These are phyloP conservation scores for Marsdenia floribunda DNA, from an alignment of 257 asterid genomes.

Conservation along the genomic window DNA sequence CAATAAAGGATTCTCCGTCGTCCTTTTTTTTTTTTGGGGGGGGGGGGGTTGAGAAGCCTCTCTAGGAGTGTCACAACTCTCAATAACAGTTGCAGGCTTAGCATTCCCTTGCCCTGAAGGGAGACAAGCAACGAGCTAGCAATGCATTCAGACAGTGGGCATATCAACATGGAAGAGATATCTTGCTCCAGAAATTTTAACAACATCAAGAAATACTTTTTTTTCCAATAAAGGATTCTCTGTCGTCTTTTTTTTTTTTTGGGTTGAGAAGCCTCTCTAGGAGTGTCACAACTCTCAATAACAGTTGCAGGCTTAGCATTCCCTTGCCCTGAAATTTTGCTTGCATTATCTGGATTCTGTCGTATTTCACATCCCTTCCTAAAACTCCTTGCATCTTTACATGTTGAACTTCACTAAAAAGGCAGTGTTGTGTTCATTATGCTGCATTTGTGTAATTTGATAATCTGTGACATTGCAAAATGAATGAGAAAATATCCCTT, in stretches of 20 bases:
- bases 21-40: not conserved
- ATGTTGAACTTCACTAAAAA: no score
- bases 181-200: not conserved
- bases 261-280: not conserved
- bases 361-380: not conserved
- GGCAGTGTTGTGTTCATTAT: not conserved
- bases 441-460: not conserved
- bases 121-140: not conserved
- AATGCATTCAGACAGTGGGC: not conserved
- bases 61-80: not conserved
- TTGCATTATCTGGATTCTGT: conserved; percentile 13
- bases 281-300: conserved; percentile 1
- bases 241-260: not conserved
- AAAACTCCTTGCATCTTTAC: not conserved
- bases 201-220: conserved; percentile 12
- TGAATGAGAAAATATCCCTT: not conserved
- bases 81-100: conserved; percentile 4
- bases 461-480: not conserved
- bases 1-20: not conserved
- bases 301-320: not conserved
- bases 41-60: conserved; percentile 2
- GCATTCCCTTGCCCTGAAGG: conserved; percentile 8
- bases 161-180: no score
- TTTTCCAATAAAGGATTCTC: not conserved
- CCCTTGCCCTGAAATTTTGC: conserved; percentile 15